phyloP scores from a whole-genome alignment of 768 basidiomycete species.

The Galerina marginata region DNA sequence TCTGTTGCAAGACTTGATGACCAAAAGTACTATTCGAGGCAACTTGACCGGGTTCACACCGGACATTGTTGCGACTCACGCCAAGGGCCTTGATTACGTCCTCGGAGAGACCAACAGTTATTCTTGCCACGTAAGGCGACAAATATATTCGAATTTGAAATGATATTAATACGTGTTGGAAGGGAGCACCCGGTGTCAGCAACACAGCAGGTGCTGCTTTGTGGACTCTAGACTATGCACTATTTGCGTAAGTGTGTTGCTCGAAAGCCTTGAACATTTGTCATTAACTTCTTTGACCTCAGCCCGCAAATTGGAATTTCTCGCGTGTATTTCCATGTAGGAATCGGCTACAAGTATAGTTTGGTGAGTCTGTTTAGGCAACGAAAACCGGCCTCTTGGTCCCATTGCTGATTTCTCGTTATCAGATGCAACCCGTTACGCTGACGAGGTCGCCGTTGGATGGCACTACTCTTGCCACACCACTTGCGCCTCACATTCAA shows the following conservation, averaged over 20 bases:
- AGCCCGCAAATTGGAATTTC: slow-evolving; percentile 57
- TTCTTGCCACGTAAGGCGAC: slow-evolving; percentile 42
- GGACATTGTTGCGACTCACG: slow-evolving; percentile 57
- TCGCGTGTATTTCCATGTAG: slow-evolving; percentile 66
- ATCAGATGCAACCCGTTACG: slow-evolving; percentile 66
- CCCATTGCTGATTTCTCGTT: neutral
- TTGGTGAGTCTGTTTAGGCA: slow-evolving; percentile 39
- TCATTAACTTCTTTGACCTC: neutral
- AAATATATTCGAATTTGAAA: neutral
- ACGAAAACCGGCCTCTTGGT: neutral
- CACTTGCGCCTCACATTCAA: slow-evolving; percentile 64
- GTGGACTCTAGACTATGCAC: slow-evolving; percentile 69
- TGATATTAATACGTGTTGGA: neutral
- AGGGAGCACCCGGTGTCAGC: slow-evolving; percentile 62
- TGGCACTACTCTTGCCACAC: slow-evolving; percentile 52
- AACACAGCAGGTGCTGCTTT: slow-evolving; percentile 72
- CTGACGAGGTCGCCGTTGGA: slow-evolving; percentile 63
- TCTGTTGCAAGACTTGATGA: slow-evolving; percentile 68
- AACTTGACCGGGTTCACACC: slow-evolving; percentile 57
- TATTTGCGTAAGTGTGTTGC: slow-evolving; percentile 50
- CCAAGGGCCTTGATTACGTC: slow-evolving; percentile 58
- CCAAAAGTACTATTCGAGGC: slow-evolving; percentile 57
- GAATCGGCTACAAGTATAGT: slow-evolving; percentile 75
- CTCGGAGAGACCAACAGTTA: slow-evolving; percentile 68
- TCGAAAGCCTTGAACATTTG: neutral